Percentiles rank a stretch among this genome's conserved stretches.
Evolutionary conservation across 805 yeast species (phyloP).

Genomic region (Saccharomycopsis babjevae): DNA sequence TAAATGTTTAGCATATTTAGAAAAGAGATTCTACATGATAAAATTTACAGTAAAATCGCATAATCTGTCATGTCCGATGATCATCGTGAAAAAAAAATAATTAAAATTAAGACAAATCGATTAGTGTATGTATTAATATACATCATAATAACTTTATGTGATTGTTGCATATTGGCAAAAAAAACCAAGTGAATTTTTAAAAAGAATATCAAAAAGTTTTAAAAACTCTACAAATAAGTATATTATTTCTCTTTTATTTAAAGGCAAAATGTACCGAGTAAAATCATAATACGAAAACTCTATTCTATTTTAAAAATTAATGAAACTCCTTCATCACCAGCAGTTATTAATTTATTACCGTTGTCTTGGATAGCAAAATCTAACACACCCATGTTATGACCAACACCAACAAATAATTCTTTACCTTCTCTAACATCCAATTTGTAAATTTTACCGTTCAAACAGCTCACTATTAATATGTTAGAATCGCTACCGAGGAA

Average conservation of each 20-base stretch:
- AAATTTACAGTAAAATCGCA: background rate
- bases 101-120: background rate
- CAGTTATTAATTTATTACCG: slow-evolving; percentile 70
- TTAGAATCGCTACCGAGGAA: slow-evolving; percentile 51
- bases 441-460: slow-evolving; percentile 77
- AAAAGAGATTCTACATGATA: background rate
- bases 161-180: too few species aligned
- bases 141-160: too few species aligned
- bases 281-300: background rate
- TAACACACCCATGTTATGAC: slow-evolving; percentile 90
- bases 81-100: background rate
- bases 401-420: slow-evolving; percentile 67
- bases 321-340: slow-evolving; percentile 95
- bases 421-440: slow-evolving; percentile 83
- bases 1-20: background rate
- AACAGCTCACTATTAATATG: slow-evolving; percentile 55
- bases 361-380: slow-evolving; percentile 65
- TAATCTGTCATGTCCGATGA: background rate
- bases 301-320: slow-evolving; percentile 42
- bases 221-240: too few species aligned
- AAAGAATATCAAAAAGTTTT: too few species aligned
- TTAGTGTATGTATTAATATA: too few species aligned
- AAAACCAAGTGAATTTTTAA: too few species aligned
- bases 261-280: background rate
- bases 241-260: background rate